These are phyloP conservation scores for Fusarium falciforme DNA, from an alignment of 2,329 filamentous ascomycete genomes.

Conservation along the genomic window DNA sequence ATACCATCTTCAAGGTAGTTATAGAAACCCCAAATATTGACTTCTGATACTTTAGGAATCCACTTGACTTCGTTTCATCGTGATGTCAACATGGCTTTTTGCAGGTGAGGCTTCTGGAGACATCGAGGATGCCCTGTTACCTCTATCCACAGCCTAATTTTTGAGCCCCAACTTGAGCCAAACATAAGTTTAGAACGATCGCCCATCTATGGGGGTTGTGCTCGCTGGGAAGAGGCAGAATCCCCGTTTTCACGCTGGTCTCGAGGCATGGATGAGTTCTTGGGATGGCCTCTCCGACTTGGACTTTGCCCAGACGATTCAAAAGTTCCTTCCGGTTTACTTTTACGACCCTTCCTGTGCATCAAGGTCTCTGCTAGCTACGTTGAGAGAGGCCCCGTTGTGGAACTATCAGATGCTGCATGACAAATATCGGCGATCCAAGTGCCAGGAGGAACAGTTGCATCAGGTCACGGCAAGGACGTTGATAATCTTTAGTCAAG, in stretches of 20 bases:
- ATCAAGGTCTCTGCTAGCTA: rapidly evolving
- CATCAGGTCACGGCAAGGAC: background rate
- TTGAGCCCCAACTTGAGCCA: too few species aligned
- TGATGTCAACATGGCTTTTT: too few species aligned
- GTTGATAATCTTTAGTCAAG: background rate
- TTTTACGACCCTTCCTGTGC: background rate
- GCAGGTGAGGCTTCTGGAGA: too few species aligned
- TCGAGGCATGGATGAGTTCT: background rate
- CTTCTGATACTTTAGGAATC: too few species aligned
- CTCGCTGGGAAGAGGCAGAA: background rate
- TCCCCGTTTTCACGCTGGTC: background rate
- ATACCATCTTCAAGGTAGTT: too few species aligned
- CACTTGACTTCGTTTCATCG: too few species aligned
- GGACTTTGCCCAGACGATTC: background rate
- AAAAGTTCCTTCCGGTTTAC: background rate
- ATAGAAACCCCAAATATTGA: too few species aligned
- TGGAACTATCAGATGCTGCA: background rate
- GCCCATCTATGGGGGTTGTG: background rate
- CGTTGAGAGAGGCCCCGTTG: background rate
- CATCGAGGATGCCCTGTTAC: background rate
- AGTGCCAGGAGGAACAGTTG: background rate
- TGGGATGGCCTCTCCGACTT: background rate
- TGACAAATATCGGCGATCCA: background rate
- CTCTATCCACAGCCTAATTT: background rate
- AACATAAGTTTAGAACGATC: background rate